Evolutionary conservation across 805 yeast genomes (phyloP), one percentile per base, ranked within the genome.

Genomic region (Spathaspora arborariae): DNA sequence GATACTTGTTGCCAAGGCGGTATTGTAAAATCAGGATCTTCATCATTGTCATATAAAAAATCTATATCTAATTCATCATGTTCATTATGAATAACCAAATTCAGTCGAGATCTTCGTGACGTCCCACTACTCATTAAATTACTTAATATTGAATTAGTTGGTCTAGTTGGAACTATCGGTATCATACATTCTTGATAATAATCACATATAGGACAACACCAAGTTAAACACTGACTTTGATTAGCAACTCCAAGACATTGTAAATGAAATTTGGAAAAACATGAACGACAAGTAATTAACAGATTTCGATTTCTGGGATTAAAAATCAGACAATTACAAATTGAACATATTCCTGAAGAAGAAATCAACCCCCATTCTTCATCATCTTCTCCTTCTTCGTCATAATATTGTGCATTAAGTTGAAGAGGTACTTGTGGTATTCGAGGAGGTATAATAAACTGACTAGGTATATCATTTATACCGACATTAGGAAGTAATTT

Each of bases 131-230:
- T 43, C 26, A 18, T 13, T 13, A 46, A 19, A 10, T 26, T 18
- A 3, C 42, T 18, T 22, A 41, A 10, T 19, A 42, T 20, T 2
- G 49, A 26, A 7, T 13, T 20, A 3, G 11, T 19, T 8, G 18
- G 10, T 15, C 18, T 30, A 13, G 18, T 30, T 30, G 16, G 18
- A 24, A 24, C 13, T 35, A 20, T 18, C 30, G 52, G 45, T 19
- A 50, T n/a, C 11, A 45, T n/a, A 5, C 57, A 38, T 36, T 64
- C 72, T 56, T 75, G 80, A 26, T 60, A 63, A 45, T 59, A 57
- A 46, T 74, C 79, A 53, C 82, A 78, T 49, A 75, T 66, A n/a
- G 81, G 81, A 54, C 82, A 78, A 47, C 59, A 60, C 81, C 81
- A 76, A 13, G 50, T 59, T 4, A 35, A 22, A 30, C 20, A 46